phyloP scores from a whole-genome alignment of 2,329 filamentous ascomycete species.

The Fusarium palustre region DNA sequence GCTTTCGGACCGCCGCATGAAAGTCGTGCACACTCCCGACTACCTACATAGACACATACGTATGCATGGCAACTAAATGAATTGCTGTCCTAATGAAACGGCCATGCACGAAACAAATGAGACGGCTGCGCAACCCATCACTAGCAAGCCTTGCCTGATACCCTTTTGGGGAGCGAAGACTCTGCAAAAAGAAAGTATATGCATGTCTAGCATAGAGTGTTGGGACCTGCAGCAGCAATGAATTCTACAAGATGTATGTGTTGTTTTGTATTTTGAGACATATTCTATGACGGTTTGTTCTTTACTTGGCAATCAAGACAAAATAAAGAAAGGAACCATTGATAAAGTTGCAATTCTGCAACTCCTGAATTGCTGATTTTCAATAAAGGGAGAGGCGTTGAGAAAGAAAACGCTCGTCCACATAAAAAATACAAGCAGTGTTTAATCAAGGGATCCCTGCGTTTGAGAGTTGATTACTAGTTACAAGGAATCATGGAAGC shows the following conservation, averaged over 20 bases:
- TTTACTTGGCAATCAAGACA: background rate
- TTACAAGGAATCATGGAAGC: background rate
- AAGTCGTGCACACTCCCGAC: background rate
- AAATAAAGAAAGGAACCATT: background rate
- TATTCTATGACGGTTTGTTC: background rate
- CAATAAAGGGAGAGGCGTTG: background rate
- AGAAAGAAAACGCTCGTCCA: background rate
- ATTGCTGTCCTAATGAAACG: background rate
- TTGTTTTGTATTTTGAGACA: too few species aligned
- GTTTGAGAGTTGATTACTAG: background rate
- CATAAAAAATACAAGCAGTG: background rate
- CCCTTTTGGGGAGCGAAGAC: constrained; percentile 1
- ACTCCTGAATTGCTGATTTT: background rate
- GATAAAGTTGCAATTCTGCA: background rate
- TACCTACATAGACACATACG: background rate
- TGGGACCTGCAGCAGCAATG: constrained; percentile 3
- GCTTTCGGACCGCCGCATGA: background rate
- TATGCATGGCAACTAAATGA: background rate
- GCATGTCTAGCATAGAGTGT: constrained; percentile 17
- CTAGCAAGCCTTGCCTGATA: constrained; percentile 12
- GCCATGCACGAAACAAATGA: constrained; percentile 23
- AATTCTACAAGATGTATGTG: background rate
- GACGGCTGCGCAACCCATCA: background rate
- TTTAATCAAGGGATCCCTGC: background rate
- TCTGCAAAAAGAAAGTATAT: constrained; percentile 12